Percentiles rank a stretch among this genome's conserved stretches.
These are phyloP conservation scores for Sphaerostilbella broomeana DNA, from an alignment of 2,329 filamentous ascomycete species.

Conservation along the genomic window DNA sequence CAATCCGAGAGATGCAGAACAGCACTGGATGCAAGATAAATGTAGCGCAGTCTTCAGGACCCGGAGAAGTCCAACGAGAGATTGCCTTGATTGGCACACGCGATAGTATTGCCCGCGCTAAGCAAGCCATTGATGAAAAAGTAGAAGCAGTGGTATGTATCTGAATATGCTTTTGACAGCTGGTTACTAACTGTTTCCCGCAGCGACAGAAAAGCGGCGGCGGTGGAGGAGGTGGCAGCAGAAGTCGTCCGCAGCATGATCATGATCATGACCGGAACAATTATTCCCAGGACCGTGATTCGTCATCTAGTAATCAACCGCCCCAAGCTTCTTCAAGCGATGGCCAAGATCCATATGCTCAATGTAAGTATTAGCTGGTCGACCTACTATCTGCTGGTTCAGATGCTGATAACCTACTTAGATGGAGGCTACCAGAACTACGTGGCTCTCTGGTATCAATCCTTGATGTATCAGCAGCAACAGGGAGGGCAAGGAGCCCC, in stretches of 20 bases:
- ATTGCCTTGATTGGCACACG: constrained; percentile 76
- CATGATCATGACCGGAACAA: constrained; percentile 50
- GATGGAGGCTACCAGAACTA: constrained; percentile 80
- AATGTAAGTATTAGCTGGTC: constrained; percentile 49
- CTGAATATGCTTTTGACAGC: not conserved
- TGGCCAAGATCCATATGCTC: constrained; percentile 64
- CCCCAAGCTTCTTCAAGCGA: constrained; percentile 40
- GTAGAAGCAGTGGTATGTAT: constrained; percentile 76
- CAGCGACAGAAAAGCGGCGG: constrained; percentile 51
- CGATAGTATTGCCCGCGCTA: constrained; percentile 73
- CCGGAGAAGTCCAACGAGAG: constrained; percentile 73
- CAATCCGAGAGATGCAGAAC: constrained; percentile 89
- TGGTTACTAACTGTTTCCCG: constrained; percentile 23
- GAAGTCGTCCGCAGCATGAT: constrained; percentile 28
- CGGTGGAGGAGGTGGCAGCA: constrained; percentile 36
- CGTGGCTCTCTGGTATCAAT: constrained; percentile 73
- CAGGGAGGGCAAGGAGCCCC: constrained; percentile 32
- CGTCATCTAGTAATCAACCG: constrained; percentile 37
- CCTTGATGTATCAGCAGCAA: constrained; percentile 43
- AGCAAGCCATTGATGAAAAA: constrained; percentile 83
- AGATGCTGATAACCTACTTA: constrained; percentile 25
- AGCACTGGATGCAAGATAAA: constrained; percentile 90
- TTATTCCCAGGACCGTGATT: constrained; percentile 41
- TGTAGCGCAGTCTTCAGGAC: constrained; percentile 72
- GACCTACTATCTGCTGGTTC: not conserved